Base-by-base conservation (phyloP, 2,329 filamentous ascomycete genomes). In the Trichoderma sp. region DNA sequence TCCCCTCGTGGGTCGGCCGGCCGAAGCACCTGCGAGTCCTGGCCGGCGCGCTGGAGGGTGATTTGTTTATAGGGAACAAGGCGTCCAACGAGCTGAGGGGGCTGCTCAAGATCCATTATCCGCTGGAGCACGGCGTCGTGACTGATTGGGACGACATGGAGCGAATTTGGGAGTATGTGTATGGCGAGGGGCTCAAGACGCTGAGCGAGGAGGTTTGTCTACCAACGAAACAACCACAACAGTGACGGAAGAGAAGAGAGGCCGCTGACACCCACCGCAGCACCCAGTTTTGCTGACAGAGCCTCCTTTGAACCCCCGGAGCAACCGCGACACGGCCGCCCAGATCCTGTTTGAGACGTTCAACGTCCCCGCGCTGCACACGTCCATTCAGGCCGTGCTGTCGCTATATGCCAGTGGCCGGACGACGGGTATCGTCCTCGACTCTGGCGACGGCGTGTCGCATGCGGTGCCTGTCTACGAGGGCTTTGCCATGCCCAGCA, bases 141-240 rank as follows among this genome's bases (percentile, higher is more conserved):
- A 99, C 97, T 80, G 95, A 99, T 85, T 99, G 97, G 97, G 97
- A 98, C 83, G 97, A 99, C 83, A 99, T 99, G 97, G 97, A 99
- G 88, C 92, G 95, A 87, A 99, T 99, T 86, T 99, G 97, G 97
- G 94, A 97, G 81, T 97, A 97, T 82, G 95, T 99, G 71, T 99
- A 98, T 84, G 94, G 94, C 75, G 96, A 98, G 82, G 97, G 97
- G 78, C 85, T 99, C 81, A 98, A 98, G 88, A 98, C 96, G 67
- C 89, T 98, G 83, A 98, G 95, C 85, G 97, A 99, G 89, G 97
- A 99, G 90, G 94, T 95, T 75, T 45, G 83, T 78, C 9, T 45
- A 38, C n/a, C 2, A 33, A 9, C n/a, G 3, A 33, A 9, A 45
- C 41, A 45, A n/a, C 41, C 41, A 45, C 8, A 33, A 53, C 31